Conservation (phyloP, 805 yeast genomes). For the Pichia rugopelliculosa region DNA sequence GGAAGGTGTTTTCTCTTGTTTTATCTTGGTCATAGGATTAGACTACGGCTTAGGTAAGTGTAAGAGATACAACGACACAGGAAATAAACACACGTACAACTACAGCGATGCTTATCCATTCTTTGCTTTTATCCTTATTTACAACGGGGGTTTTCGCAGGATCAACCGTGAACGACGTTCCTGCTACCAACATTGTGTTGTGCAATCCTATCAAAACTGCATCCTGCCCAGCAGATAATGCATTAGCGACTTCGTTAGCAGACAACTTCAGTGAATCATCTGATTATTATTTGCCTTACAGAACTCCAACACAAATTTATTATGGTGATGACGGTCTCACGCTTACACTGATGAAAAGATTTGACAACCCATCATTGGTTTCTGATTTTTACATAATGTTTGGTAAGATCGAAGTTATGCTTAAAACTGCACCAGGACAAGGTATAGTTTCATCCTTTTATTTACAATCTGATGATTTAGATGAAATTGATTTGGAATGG, state of each 20-base stretch:
- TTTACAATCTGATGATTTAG: constrained; percentile 75
- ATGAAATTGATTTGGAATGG: constrained; percentile 87
- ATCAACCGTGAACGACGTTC: constrained; percentile 7
- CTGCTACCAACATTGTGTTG: constrained; percentile 15
- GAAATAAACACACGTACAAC: no score
- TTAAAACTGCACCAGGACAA: constrained; percentile 67
- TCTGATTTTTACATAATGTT: constrained; percentile 84
- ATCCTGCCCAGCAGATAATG: constrained; percentile 39
- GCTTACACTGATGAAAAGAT: constrained; percentile 52
- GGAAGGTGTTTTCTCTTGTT: background rate
- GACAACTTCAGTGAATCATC: constrained; percentile 44
- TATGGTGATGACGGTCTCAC: constrained; percentile 51
- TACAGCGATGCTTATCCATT: background rate
- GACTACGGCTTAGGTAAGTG: no score
- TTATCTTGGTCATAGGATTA: no score
- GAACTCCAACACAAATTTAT: constrained; percentile 38
- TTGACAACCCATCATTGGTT: constrained; percentile 70
- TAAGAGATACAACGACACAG: no score
- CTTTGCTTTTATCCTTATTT: background rate
- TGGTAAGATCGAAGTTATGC: constrained; percentile 69
- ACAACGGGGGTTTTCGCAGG: background rate
- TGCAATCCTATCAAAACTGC: constrained; percentile 29
- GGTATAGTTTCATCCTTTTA: constrained; percentile 81
- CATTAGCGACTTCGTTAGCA: constrained; percentile 49
- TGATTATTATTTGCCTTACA: constrained; percentile 36